These are phyloP conservation scores for Cyberlindnera meyerae DNA, from an alignment of 805 yeast genomes.

Conservation along the genomic window DNA sequence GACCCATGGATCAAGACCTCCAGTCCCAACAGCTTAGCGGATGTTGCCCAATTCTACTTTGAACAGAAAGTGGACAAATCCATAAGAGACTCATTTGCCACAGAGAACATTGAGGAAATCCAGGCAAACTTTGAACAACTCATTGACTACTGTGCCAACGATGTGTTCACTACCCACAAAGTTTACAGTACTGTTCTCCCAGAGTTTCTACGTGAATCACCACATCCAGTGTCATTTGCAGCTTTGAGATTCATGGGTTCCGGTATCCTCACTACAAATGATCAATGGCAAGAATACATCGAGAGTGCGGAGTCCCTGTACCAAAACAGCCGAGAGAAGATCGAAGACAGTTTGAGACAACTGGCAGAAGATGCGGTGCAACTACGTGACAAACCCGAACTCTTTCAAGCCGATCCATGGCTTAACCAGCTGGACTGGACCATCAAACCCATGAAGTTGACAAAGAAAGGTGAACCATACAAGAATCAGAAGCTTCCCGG, in stretches of 20 bases:
- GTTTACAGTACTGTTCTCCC: constrained; percentile 72
- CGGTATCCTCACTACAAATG: constrained; percentile 72
- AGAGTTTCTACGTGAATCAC: constrained; percentile 57
- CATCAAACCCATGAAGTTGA: constrained; percentile 50
- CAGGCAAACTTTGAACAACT: constrained; percentile 52
- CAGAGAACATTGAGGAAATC: constrained; percentile 49
- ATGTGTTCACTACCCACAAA: constrained; percentile 69
- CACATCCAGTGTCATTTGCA: constrained; percentile 93
- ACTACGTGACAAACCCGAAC: constrained; percentile 37
- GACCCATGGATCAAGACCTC: constrained; percentile 86
- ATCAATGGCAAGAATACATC: constrained; percentile 71
- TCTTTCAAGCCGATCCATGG: constrained; percentile 76
- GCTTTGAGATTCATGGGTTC: constrained; percentile 73
- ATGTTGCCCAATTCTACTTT: constrained; percentile 78
- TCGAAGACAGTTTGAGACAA: constrained; percentile 51
- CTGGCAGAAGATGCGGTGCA: constrained; percentile 58
- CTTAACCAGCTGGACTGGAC: constrained; percentile 87
- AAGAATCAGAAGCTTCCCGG: constrained; percentile 83
- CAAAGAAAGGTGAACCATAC: constrained; percentile 62
- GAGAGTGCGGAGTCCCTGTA: constrained; percentile 61
- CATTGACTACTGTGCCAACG: constrained; percentile 79
- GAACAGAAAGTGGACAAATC: constrained; percentile 60
- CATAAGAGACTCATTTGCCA: constrained; percentile 58
- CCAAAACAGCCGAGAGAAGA: constrained; percentile 49
- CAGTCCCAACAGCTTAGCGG: constrained; percentile 71